Evolutionary conservation across 176 grass and related monocot species (phyloP).

Genomic region (Avena sativa): DNA sequence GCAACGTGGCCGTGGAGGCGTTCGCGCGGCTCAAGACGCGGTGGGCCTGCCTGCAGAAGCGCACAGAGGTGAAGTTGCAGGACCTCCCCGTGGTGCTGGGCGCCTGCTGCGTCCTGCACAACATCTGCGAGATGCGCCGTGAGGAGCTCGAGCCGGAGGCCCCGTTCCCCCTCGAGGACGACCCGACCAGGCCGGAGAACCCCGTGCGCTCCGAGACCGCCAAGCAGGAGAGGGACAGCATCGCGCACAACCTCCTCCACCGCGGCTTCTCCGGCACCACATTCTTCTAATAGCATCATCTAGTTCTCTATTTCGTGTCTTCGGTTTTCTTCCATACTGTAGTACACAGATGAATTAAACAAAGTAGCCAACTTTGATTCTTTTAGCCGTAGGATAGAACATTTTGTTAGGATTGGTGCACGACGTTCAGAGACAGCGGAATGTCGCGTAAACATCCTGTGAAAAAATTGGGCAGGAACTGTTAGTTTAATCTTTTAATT

Average conservation of each 20-base stretch:
- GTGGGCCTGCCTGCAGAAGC: slow-evolving; percentile 92
- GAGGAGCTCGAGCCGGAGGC: slow-evolving; percentile 72
- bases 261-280: slow-evolving; percentile 74
- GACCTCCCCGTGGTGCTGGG: slow-evolving; percentile 92
- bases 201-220: slow-evolving; percentile 60
- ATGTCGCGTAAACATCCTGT: slow-evolving; percentile 29
- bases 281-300: slow-evolving; percentile 64
- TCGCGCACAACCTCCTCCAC: slow-evolving; percentile 95
- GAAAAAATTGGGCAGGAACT: neutral
- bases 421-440: neutral
- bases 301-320: neutral
- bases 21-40: slow-evolving; percentile 80
- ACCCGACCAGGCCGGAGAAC: slow-evolving; percentile 76
- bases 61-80: slow-evolving; percentile 93
- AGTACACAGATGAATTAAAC: slow-evolving; percentile 31
- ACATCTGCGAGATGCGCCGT: slow-evolving; percentile 75
- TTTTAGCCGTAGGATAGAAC: slow-evolving; percentile 60
- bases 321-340: slow-evolving; percentile 25
- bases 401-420: slow-evolving; percentile 58
- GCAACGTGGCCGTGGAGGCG: slow-evolving; percentile 59
- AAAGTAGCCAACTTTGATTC: slow-evolving; percentile 53
- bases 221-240: slow-evolving; percentile 70
- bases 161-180: slow-evolving; percentile 65
- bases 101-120: slow-evolving; percentile 95
- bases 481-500: neutral